Evolutionary conservation across 371 early-diverging fungal genomes (phyloP), one percentile per base, ranked within the genome.

Genomic region (Rhizopus sp.): DNA sequence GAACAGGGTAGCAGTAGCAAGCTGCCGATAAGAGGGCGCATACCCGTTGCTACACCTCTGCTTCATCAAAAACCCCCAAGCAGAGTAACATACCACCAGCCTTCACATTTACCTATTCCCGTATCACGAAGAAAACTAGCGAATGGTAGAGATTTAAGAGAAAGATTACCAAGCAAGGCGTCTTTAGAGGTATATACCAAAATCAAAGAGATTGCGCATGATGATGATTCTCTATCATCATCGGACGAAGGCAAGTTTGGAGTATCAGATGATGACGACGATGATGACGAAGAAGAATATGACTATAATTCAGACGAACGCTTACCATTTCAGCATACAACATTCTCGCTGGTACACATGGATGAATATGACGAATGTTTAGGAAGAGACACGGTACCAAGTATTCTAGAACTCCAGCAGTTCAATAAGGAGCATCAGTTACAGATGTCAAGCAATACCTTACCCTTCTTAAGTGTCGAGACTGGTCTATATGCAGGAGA

Each of bases 321-420:
- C 3, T n/a, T 59, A 2, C 58, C 62, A 0, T 66, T 62, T 8
- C 54, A 53, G 7, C 59, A 66, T 29, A 66, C 72, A 34, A 78
- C 76, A 0, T 83, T 87, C 53, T 84, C 83, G 7, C 44, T 87
- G 40, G 77, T 75, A n/a, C 64, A 70, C 37, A 84, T 82, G 0
- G 87, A 87, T 50, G 85, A 82, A 47, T 84, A 82, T 61, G 85
- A 87, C 31, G 85, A 84, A 56, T 80, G 81, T 0, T 55, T 83
- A 9, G 81, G 84, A 12, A 78, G 76, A 32, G 84, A 80, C 51
- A 62, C 75, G 7, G 69, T 72, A 1, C 61, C 68, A 13, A 64
- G 69, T 40, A 68, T 66, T 23, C 55, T 46, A 35, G 74, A 52
- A 40, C 64, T 55, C 37, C 53, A 50, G 35, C 62, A 50, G 31